Base-by-base conservation (phyloP, 202 grass and related monocot species). In the Schoenoplectus tabernaemontani region DNA sequence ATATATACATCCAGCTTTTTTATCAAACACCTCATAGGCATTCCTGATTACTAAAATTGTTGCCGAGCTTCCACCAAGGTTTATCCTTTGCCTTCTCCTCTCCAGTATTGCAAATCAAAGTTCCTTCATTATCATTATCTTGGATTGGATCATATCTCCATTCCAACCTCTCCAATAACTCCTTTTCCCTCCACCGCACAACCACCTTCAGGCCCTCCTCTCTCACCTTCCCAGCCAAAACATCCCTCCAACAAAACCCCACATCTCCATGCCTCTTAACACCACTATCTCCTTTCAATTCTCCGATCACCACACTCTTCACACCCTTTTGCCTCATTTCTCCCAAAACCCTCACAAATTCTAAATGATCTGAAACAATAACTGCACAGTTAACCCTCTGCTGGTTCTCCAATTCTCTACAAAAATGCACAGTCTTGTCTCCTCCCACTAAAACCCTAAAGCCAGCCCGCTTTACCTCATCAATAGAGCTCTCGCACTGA, bases 391-490 rank as follows among this genome's bases (percentile, higher is more conserved):
- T 24, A 44, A 69, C 65, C 8, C 37, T 9, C 19, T 12, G 19
- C 38, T 5, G 39, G 1, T 43, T 23, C 64, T 44, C 64, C 64
- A 69, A 69, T 24, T 44, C 64, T n/a, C 7, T 24, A 69, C 64
- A 44, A 24, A 69, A 8, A 44, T 69, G 38, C 38, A 13, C 1
- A 69, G 8, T 69, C 38, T 26, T 24, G 9, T 69, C 38, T 24
- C 8, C n/a, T 23, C 64, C 64, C n/a, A 43, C 64, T 69, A 69
- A 69, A 69, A 69, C 36, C n/a, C 36, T 69, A 43, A 69, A 69
- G 7, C 64, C 64, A 1, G 64, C 64, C 3, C 64, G 37, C 3
- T 23, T 38, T 23, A 44, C 38, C 37, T 69, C 64, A 44, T 44
- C 64, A 69, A 24, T 69, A 23, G 64, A 23, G 9, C 44, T 44